Percentiles rank a stretch among this genome's conserved stretches.
Conservation (phyloP, 805 yeast species). For the Henningerozyma blattae region DNA sequence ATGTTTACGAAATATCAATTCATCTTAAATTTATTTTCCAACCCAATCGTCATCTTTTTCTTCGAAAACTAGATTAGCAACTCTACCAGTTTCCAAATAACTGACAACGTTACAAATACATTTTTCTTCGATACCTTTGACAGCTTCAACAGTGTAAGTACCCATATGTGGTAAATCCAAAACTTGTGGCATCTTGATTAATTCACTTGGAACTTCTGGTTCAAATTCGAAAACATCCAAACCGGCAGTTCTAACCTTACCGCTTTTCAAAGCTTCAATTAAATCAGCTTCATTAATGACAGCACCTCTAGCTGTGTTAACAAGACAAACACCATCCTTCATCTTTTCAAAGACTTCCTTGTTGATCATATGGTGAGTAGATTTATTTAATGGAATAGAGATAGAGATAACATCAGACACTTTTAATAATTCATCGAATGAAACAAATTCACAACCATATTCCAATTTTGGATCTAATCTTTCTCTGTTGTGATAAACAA, state of each 20-base stretch:
- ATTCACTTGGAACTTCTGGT: conserved; percentile 56
- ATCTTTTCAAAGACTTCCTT: conserved; percentile 47
- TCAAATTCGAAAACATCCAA: conserved; percentile 68
- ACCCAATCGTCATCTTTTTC: conserved; percentile 28
- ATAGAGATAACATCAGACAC: conserved; percentile 61
- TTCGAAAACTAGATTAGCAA: conserved; percentile 75
- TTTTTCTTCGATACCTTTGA: conserved; percentile 67
- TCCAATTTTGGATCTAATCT: conserved; percentile 51
- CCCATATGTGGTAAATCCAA: conserved; percentile 84
- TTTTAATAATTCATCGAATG: conserved; percentile 54
- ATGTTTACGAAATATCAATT: too few species aligned
- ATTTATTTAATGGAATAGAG: conserved; percentile 62
- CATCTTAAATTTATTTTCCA: too few species aligned
- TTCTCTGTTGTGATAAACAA: conserved; percentile 62
- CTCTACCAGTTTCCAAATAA: conserved; percentile 54
- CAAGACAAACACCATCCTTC: conserved; percentile 65
- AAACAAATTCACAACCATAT: conserved; percentile 56
- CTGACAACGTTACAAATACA: conserved; percentile 55
- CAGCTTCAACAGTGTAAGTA: conserved; percentile 64
- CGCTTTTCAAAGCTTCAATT: conserved; percentile 42
- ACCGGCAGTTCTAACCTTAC: conserved; percentile 58
- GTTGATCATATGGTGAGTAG: conserved; percentile 61
- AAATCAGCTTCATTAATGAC: conserved; percentile 58
- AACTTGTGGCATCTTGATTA: conserved; percentile 53
- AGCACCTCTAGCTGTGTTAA: conserved; percentile 86